Evolutionary conservation across 495 filamentous ascomycete genomes (phyloP).

Genomic region (Penicillium maclennaniae): DNA sequence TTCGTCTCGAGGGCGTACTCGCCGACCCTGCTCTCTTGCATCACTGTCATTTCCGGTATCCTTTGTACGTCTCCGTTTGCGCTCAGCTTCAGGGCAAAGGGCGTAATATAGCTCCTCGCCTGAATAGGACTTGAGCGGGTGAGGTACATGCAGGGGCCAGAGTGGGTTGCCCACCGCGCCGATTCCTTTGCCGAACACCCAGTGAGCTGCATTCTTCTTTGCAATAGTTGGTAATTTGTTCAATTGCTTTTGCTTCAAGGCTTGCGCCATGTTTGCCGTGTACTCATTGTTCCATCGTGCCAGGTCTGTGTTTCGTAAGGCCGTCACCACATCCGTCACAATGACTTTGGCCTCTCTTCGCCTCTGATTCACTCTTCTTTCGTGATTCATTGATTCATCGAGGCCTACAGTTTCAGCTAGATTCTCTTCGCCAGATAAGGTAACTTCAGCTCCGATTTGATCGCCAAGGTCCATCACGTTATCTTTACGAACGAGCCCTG

Average conservation of each 20-base stretch:
- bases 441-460: neutral
- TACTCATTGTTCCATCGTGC: slow-evolving; percentile 60
- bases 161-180: slow-evolving; percentile 19
- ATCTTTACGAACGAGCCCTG: neutral
- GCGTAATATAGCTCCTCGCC: slow-evolving; percentile 49
- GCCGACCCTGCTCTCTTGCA: slow-evolving; percentile 33
- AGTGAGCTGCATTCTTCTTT: slow-evolving; percentile 55
- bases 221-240: slow-evolving; percentile 37
- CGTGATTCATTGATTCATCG: neutral
- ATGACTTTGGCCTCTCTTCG: neutral
- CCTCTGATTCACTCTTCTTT: slow-evolving; percentile 4
- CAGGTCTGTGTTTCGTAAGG: slow-evolving; percentile 51
- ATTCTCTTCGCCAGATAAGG: neutral
- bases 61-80: slow-evolving; percentile 39
- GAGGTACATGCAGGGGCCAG: slow-evolving; percentile 19
- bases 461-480: neutral
- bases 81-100: slow-evolving; percentile 31
- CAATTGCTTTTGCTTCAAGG: slow-evolving; percentile 38
- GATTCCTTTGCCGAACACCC: slow-evolving; percentile 51
- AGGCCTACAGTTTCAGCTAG: neutral
- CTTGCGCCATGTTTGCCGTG: slow-evolving; percentile 47
- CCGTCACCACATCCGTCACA: slow-evolving; percentile 29
- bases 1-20: slow-evolving; percentile 40
- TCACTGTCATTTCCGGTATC: slow-evolving; percentile 33
- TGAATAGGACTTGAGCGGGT: slow-evolving; percentile 52